phyloP scores from a whole-genome alignment of 176 grass and related monocot genomes.

The Typha latifolia region DNA sequence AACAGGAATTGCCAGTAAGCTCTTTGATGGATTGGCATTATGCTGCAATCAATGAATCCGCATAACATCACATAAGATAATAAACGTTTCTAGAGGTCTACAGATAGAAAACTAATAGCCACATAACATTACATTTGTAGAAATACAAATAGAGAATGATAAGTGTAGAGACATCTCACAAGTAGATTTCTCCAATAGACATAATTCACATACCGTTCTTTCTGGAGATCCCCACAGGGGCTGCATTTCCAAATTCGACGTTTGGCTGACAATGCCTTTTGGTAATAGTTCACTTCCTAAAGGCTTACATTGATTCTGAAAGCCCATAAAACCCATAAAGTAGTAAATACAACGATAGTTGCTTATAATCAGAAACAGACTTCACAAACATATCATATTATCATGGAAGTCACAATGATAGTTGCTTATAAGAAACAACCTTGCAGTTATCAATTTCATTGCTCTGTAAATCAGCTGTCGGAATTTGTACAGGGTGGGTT shows the following conservation, averaged over 20 bases:
- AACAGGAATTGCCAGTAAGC: slow-evolving; percentile 72
- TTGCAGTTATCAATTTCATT: neutral
- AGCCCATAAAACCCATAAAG: neutral
- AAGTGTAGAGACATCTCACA: neutral
- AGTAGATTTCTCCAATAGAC: neutral
- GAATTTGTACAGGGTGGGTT: neutral
- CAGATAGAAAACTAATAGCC: neutral
- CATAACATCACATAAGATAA: too few species aligned
- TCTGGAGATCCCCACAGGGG: slow-evolving; percentile 40
- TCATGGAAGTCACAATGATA: neutral
- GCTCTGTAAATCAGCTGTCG: neutral
- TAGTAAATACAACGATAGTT: neutral
- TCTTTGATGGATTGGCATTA: slow-evolving; percentile 23
- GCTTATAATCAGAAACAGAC: too few species aligned
- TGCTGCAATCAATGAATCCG: slow-evolving; percentile 8
- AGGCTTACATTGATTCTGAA: slow-evolving; percentile 43
- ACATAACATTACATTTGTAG: too few species aligned
- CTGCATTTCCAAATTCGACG: slow-evolving; percentile 65
- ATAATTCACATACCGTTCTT: slow-evolving; percentile 13
- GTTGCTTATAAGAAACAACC: neutral
- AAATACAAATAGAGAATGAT: too few species aligned
- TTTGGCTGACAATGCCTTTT: slow-evolving; percentile 60
- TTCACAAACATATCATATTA: too few species aligned
- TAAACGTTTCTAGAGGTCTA: neutral
- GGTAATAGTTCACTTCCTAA: slow-evolving; percentile 68